Base-by-base conservation (phyloP, 2,329 filamentous ascomycete genomes). In the Trichoderma breve region DNA sequence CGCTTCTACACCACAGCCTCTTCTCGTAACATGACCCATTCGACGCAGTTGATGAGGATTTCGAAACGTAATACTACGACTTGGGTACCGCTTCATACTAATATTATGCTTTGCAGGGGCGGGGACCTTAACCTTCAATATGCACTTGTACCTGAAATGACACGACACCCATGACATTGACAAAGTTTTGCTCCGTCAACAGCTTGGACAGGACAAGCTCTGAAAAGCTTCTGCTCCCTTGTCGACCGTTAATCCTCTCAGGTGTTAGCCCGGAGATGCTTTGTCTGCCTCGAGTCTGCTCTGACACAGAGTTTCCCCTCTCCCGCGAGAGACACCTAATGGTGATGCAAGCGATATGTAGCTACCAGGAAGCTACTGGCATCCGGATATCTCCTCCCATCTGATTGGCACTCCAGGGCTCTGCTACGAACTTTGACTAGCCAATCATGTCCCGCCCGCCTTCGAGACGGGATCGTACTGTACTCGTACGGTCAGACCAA, bases 271-370 rank as follows among this genome's bases (percentile, higher is more conserved):
- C 6, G 8, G 6, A 43, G 15, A 18, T 26, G n/a, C 15, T 55
- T 32, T 28, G n/a, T 34, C 55, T 47, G 28, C 11, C n/a, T 43
- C 21, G 67, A 53, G 21, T 62, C 58, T n/a, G 57, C 39, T 62
- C 28, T 24, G 21, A 32, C 39, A 53, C 39, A 11, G 24, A 34
- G 57, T 24, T n/a, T 15, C 36, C 57, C 39, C 15, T 43, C 64
- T 53, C 21, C 51, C 30, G 11, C 53, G 11, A 30, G 12, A 12
- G 21, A 53, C 21, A 62, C 21, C 9, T 61, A 62, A 62, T 62
- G 6, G 39, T 62, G 67, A 62, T 62, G 67, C 57, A 70, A 62
- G 21, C 57, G 39, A 62, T 28, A 34, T 69, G 55, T 47, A 63
- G 60, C 60, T 47, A 60, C 36, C 9, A 26, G 30, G 39, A 30